Base-by-base conservation (phyloP, 306 rosid genomes). In the Acacia confusa region DNA sequence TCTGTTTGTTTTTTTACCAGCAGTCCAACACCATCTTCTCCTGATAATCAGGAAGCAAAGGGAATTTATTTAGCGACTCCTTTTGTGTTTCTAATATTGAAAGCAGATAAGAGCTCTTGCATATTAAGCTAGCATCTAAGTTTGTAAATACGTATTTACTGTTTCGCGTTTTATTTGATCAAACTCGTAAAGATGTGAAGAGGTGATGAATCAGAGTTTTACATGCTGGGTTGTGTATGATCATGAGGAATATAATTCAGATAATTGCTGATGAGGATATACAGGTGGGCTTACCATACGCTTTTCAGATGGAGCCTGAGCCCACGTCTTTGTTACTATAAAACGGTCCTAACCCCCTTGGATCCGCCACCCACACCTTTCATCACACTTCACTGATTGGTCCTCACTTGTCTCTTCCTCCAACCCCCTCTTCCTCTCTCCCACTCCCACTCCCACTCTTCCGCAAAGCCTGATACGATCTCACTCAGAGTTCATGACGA, bases 321-420 rank as follows among this genome's bases (percentile, higher is more conserved):
- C 64, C 63, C 65, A 24, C 30, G 4, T 22, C 6, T 2, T 16
- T 6, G 44, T 15, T 9, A 22, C 50, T 17, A 28, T 48, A 64
- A 76, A 57, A 41, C 32, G 78, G 75, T 50, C 57, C 38, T 72
- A 9, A 44, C 73, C 36, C 20, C 19, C 20, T 22, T 24, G 36
- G 74, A 43, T 43, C n/a, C 2, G 38, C 58, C n/a, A 45, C 10
- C 60, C 41, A 13, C 20, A 2, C 16, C 57, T 44, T 15, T 44
- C n/a, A 24, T 19, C 52, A 47, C 71, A 44, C 7, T 11, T 36
- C 20, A 53, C n/a, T 34, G 41, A 12, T 65, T 28, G 58, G 32
- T 3, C 45, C 32, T 17, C 44, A 70, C 43, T 69, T 83, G 78
- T 78, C 83, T 78, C 82, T 79, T 65, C 72, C 45, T 30, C 32